Evolutionary conservation across 2,329 filamentous ascomycete species (phyloP).

Genomic region (Shiraia sp.): DNA sequence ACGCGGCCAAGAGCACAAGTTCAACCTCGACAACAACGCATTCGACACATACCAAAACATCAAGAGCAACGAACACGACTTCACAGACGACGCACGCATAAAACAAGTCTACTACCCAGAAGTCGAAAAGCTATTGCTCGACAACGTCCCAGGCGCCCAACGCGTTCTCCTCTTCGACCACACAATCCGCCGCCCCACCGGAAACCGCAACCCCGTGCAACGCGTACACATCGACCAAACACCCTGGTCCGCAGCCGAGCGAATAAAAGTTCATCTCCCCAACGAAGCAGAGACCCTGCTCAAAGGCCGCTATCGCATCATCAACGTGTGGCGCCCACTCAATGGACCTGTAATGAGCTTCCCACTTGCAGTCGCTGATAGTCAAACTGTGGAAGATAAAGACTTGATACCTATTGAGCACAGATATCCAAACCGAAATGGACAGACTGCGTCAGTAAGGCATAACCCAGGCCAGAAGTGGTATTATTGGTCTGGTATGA

Average conservation of each 20-base stretch:
- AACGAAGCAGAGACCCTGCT: constrained; percentile 70
- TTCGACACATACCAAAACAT: constrained; percentile 69
- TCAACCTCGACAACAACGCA: constrained; percentile 72
- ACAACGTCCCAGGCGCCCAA: constrained; percentile 67
- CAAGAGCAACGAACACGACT: constrained; percentile 60
- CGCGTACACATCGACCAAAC: constrained; percentile 86
- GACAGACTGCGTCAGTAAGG: constrained; percentile 73
- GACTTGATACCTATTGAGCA: constrained; percentile 76
- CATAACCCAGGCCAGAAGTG: constrained; percentile 68
- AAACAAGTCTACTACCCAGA: constrained; percentile 80
- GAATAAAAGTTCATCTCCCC: constrained; percentile 69
- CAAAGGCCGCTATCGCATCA: constrained; percentile 72
- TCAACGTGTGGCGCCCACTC: constrained; percentile 81
- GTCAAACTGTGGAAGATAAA: constrained; percentile 57
- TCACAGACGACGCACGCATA: constrained; percentile 71
- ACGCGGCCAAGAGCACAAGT: constrained; percentile 69
- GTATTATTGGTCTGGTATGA: constrained; percentile 82
- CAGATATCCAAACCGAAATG: constrained; percentile 69
- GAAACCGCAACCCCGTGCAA: constrained; percentile 69
- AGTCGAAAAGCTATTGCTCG: constrained; percentile 71
- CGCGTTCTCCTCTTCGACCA: constrained; percentile 82
- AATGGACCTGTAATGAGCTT: constrained; percentile 61
- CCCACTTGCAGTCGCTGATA: constrained; percentile 63
- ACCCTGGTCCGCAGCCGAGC: constrained; percentile 63
- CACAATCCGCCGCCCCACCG: constrained; percentile 73